Conservation (phyloP, 306 rosid species). For the Parietaria judaica region DNA sequence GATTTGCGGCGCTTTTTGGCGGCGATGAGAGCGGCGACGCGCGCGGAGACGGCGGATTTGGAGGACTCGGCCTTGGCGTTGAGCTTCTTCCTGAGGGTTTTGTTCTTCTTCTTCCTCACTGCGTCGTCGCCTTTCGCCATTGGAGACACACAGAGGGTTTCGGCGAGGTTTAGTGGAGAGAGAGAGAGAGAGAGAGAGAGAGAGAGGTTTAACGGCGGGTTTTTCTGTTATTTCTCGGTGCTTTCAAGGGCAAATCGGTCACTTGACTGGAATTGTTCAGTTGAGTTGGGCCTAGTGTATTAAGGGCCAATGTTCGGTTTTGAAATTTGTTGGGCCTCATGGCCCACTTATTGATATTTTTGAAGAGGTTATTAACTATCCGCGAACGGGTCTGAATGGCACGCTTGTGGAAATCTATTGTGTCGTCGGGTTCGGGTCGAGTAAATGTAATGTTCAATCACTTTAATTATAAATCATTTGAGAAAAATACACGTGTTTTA, state of each 20-base stretch:
- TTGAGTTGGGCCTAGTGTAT: not conserved
- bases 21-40: constrained; percentile 72
- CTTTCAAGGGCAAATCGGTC: not conserved
- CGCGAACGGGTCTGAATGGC: too few relatives aligned
- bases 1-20: constrained; percentile 91
- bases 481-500: too few relatives aligned
- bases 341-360: too few relatives aligned
- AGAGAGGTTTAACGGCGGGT: not conserved
- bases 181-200: not conserved
- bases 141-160: constrained; percentile 14
- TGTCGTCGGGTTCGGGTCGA: too few relatives aligned
- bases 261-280: not conserved
- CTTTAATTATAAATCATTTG: too few relatives aligned
- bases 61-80: constrained; percentile 26
- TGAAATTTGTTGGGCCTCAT: too few relatives aligned
- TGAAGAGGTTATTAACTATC: too few relatives aligned
- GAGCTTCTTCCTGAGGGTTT: constrained; percentile 43
- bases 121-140: constrained; percentile 89
- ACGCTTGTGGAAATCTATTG: too few relatives aligned
- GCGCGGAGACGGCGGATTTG: constrained; percentile 48
- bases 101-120: constrained; percentile 48
- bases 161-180: constrained; percentile 15
- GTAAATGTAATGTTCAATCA: too few relatives aligned
- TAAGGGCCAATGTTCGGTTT: too few relatives aligned
- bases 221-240: not conserved